Base-by-base conservation (phyloP, 2,329 filamentous ascomycete genomes). In the Xylaria sp. region DNA sequence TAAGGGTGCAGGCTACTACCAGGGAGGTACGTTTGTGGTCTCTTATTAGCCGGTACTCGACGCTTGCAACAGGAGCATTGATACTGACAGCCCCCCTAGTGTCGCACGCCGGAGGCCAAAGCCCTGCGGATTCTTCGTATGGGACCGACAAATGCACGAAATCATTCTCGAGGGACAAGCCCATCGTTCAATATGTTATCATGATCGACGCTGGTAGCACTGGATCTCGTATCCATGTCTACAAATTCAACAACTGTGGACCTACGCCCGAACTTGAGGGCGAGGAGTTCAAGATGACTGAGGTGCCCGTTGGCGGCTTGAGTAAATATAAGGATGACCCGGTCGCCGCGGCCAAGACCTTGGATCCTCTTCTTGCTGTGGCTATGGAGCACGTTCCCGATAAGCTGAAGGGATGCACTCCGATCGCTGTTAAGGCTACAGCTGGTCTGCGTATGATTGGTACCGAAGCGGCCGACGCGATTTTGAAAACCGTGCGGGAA, bases 161-260 rank as follows among this genome's bases (percentile, higher is more conserved):
- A 75, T 92, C 95, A 43, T 89, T 86, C 80, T 92, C 92, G 71
- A 88, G 91, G 73, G 90, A 92, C 68, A 98, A 97, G 81, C 94
- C 95, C 52, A 87, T 99, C 69, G 89, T 97, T 65, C 95, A 99
- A 76, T 99, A 98, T 81, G 96, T 95, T 65, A 86, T 98, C 73
- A 99, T 99, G 95, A 92, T 99, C 74, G 95, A 99, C 78, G 95
- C 95, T 50, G 95, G 95, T 71, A 98, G 94, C 82, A 98, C 95
- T 57, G 95, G 95, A 64, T 98, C 95, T 64, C 91, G 95, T 71
- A 97, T 99, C 75, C 96, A 99, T 81, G 93, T 98, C 63, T 99
- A 97, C 84, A 92, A 93, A 76, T 99, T 98, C 87, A 98, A 98
- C 84, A 98, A 98, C 82, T 99, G 94, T 80, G 95, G 94, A 12